Evolutionary conservation across 108 stramenopile genomes (phyloP), one percentile per base, ranked within the genome.

Genomic region (Cyclotella kingstonii): DNA sequence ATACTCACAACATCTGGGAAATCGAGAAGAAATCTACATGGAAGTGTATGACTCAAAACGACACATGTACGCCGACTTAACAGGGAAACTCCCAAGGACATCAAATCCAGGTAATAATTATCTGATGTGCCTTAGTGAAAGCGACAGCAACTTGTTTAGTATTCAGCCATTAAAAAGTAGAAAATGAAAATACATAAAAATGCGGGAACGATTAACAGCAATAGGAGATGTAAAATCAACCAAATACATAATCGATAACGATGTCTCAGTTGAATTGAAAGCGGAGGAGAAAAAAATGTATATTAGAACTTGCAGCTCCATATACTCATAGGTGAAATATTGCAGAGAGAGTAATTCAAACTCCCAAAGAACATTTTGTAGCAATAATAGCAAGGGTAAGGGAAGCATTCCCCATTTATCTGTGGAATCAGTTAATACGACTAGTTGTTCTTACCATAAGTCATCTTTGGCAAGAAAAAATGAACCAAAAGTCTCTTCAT

Each of bases 141-240:
- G 73, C 35, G 79, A 84, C 49, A 50, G 47, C 49, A 80, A 84
- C 52, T 43, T 36, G 51, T 78, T 84, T 19, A 30, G 67, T 29
- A 38, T 29, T 4, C 54, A 69, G 51, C 71, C 66, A 27, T 53
- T 60, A 29, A 67, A 63, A 31, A 53, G 43, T 21, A 25, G 35
- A 44, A 54, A 38, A 5, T 25, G 43, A 19, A 18, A 29, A 5
- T 14, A 43, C 12, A 46, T 54, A 36, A 65, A 14, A 1, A 26
- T 38, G 7, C 23, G 44, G 18, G 25, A 54, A 17, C 23, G 63
- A 29, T 34, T 65, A 41, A 53, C 28, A 53, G 22, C 26, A 5
- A 12, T 5, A 3, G 35, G 57, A 1, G 18, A 59, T 12, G 3
- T 31, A n/a, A n/a, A n/a, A 0, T 44, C 56, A 7, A 68, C 35